A percentile compares a stretch with the other conserved stretches of the same genome.
Evolutionary conservation across 306 rosid species (phyloP).

Genomic region (Sophora flavescens): DNA sequence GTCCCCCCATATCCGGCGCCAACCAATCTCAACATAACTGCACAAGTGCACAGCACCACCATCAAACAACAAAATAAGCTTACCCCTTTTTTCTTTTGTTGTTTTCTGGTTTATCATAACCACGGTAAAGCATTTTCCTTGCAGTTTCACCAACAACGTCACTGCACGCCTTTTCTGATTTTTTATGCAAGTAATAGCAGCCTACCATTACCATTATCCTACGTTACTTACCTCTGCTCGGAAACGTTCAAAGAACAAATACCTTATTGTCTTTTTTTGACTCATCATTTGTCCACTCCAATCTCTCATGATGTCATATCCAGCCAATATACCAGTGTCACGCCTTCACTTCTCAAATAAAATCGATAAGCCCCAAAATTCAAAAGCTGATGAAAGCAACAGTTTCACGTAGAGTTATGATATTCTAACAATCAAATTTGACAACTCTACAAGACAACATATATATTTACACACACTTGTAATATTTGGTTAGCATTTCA

Average conservation of each 20-base stretch:
- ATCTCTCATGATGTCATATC: neutral
- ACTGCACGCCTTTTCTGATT: neutral
- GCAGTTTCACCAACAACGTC: conserved; percentile 39
- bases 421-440: too few species aligned
- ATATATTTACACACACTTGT: too few species aligned
- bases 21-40: too few species aligned
- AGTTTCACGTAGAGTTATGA: too few species aligned
- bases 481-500: too few species aligned
- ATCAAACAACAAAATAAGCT: too few species aligned
- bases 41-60: too few species aligned
- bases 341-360: neutral
- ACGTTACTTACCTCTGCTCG: conserved; percentile 19
- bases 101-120: neutral
- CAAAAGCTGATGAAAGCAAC: too few species aligned
- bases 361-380: neutral
- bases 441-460: too few species aligned
- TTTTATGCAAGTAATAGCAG: neutral
- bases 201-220: conserved; percentile 13
- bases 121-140: conserved; percentile 6
- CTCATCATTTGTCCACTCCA: neutral
- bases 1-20: too few species aligned
- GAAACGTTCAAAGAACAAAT: conserved; percentile 8
- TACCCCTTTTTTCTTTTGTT: neutral
- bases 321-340: neutral
- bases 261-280: neutral